Evolutionary conservation across 495 filamentous ascomycete species (phyloP).

Genomic region (Thermochaetoides thermophila): DNA sequence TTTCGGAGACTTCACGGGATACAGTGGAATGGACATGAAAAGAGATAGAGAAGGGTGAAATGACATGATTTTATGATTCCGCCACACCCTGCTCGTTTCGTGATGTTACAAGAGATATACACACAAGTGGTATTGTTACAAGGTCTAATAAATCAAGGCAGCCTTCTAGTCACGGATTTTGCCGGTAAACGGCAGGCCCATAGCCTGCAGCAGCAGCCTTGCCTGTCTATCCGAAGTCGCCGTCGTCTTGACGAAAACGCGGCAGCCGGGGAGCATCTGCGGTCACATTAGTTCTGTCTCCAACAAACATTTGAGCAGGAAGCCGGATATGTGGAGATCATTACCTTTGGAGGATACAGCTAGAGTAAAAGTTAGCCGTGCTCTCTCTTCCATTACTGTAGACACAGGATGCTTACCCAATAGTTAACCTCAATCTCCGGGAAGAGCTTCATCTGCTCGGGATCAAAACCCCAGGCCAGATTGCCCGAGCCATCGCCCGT

Average conservation of each 20-base stretch:
- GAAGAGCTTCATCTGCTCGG: constrained; percentile 62
- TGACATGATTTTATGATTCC: no score
- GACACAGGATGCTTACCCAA: constrained; percentile 80
- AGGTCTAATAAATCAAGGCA: no score
- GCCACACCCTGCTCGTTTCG: not conserved
- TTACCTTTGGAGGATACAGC: constrained; percentile 15
- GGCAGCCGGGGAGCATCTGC: constrained; percentile 85
- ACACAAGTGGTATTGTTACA: constrained; percentile 10
- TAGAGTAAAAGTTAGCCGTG: not conserved
- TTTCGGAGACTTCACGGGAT: not conserved
- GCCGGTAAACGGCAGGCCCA: constrained; percentile 78
- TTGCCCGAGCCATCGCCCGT: constrained; percentile 79
- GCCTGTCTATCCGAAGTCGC: constrained; percentile 85
- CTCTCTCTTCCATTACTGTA: not conserved
- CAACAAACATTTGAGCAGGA: no score
- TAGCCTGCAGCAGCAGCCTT: constrained; percentile 61
- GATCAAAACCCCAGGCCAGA: constrained; percentile 60
- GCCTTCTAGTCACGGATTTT: constrained; percentile 39
- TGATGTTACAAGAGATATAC: constrained; percentile 8
- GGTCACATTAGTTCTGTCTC: constrained; percentile 12
- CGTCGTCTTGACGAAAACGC: constrained; percentile 74
- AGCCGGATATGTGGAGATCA: constrained; percentile 6
- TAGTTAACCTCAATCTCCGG: constrained; percentile 90
- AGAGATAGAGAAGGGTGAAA: not conserved
- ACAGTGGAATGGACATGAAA: constrained; percentile 3